These are phyloP conservation scores for Mantamonas sphyraenae DNA, from an alignment of 78 protist genomes.

Conservation along the genomic window DNA sequence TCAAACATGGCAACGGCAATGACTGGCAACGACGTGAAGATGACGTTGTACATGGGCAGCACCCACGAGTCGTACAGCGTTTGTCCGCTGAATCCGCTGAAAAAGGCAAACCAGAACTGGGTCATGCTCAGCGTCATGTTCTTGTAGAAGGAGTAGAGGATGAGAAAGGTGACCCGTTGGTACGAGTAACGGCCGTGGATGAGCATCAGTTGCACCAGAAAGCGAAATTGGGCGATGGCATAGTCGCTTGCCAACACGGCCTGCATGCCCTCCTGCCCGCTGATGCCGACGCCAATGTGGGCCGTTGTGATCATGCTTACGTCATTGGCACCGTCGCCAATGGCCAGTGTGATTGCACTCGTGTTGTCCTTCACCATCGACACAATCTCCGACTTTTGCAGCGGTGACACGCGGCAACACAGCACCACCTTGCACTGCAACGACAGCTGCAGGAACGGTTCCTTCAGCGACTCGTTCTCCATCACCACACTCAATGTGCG, in stretches of 20 bases:
- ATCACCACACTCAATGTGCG: constrained; percentile 26
- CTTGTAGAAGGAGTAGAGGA: constrained; percentile 57
- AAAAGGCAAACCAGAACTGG: constrained; percentile 62
- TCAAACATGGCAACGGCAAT: constrained; percentile 60
- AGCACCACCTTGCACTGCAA: constrained; percentile 52
- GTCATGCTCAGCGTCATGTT: constrained; percentile 52
- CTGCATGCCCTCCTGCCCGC: constrained; percentile 87
- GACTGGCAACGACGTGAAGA: constrained; percentile 64
- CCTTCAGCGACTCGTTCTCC: constrained; percentile 28
- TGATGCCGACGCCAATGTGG: constrained; percentile 77
- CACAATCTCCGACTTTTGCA: constrained; percentile 57
- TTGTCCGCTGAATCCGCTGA: constrained; percentile 55
- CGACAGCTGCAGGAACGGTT: constrained; percentile 36
- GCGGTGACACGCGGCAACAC: constrained; percentile 81
- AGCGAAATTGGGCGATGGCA: constrained; percentile 78
- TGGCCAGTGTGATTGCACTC: constrained; percentile 75
- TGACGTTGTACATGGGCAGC: constrained; percentile 41
- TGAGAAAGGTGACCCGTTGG: constrained; percentile 36
- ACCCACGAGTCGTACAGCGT: not conserved
- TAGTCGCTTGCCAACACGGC: constrained; percentile 81
- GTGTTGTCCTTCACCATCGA: constrained; percentile 21
- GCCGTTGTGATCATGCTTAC: constrained; percentile 35
- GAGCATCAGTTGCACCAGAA: constrained; percentile 42
- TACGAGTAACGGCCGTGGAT: constrained; percentile 72
- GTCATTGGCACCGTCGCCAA: constrained; percentile 96